Percentiles rank a stretch among this genome's conserved stretches.
These are phyloP conservation scores for Pleurotus ostreatus DNA, from an alignment of 768 basidiomycete genomes.

Conservation along the genomic window DNA sequence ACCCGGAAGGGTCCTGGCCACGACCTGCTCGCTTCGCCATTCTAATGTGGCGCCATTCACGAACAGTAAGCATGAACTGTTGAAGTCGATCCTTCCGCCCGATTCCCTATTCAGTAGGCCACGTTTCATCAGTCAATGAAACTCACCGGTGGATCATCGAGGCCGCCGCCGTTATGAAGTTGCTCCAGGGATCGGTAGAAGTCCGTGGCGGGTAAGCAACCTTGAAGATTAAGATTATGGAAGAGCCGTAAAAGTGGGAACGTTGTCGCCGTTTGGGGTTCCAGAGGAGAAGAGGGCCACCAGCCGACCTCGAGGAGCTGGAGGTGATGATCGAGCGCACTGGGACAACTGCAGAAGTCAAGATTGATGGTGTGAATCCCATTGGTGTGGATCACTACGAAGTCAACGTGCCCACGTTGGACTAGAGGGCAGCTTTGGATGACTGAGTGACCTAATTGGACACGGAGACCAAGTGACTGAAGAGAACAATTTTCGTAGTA, in stretches of 20 bases:
- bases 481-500: too few relatives aligned
- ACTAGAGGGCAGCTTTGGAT: conserved; percentile 10
- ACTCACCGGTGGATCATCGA: too few relatives aligned
- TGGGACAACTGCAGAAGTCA: too few relatives aligned
- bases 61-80: too few relatives aligned
- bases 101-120: too few relatives aligned
- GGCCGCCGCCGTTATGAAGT: too few relatives aligned
- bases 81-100: too few relatives aligned
- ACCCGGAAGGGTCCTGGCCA: conserved; percentile 11
- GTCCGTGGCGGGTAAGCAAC: conserved; percentile 12
- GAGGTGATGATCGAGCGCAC: neutral
- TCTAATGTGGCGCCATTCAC: conserved; percentile 14
- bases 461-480: too few relatives aligned
- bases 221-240: conserved; percentile 16
- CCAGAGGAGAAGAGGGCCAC: conserved; percentile 13
- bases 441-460: conserved; percentile 15
- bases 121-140: too few relatives aligned
- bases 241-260: conserved; percentile 15
- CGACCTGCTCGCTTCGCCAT: conserved; percentile 12
- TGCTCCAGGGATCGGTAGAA: conserved; percentile 15
- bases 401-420: neutral
- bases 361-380: too few relatives aligned
- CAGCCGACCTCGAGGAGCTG: conserved; percentile 14
- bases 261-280: conserved; percentile 17
- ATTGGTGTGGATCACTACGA: too few relatives aligned